Percentiles rank a stretch among this genome's conserved stretches.
phyloP scores from a whole-genome alignment of 2,329 filamentous ascomycete species.

The Graphiopsis chlorocephala region DNA sequence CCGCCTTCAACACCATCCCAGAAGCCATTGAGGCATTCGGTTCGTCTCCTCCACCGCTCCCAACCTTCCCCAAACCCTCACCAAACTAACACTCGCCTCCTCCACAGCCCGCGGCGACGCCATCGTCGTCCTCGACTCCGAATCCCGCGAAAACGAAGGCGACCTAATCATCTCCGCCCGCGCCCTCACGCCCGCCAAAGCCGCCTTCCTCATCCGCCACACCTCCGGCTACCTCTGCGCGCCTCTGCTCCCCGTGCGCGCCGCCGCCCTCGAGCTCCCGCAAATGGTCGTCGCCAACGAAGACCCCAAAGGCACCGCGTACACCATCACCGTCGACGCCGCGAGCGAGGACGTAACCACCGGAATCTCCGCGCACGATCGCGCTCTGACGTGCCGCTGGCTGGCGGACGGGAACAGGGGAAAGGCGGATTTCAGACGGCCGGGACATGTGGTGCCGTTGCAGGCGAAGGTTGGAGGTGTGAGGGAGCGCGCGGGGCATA shows the following conservation, averaged over 20 bases:
- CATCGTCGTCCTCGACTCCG: slow-evolving; percentile 90
- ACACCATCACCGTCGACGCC: slow-evolving; percentile 86
- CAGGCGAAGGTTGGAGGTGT: slow-evolving; percentile 77
- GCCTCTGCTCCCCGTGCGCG: slow-evolving; percentile 69
- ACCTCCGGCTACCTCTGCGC: slow-evolving; percentile 88
- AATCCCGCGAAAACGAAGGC: slow-evolving; percentile 93
- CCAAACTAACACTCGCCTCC: background rate
- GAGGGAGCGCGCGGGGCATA: slow-evolving; percentile 76
- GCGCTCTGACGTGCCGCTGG: slow-evolving; percentile 73
- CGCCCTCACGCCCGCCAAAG: slow-evolving; percentile 79
- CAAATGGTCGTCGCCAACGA: slow-evolving; percentile 79
- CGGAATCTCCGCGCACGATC: slow-evolving; percentile 86
- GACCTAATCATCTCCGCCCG: slow-evolving; percentile 94
- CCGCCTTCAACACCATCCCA: slow-evolving; percentile 45
- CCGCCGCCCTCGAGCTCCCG: slow-evolving; percentile 70
- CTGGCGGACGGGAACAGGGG: slow-evolving; percentile 66
- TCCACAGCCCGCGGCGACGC: slow-evolving; percentile 66
- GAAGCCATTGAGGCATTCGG: slow-evolving; percentile 47
- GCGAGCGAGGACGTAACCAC: slow-evolving; percentile 67
- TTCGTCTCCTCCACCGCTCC: slow-evolving; percentile 20
- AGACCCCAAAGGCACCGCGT: slow-evolving; percentile 87
- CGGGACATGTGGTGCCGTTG: slow-evolving; percentile 88
- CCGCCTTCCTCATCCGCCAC: slow-evolving; percentile 94
- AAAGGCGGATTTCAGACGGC: slow-evolving; percentile 67
- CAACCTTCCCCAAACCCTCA: background rate